phyloP scores from a whole-genome alignment of 2,329 filamentous ascomycete species.

The Elsinoe fawcettii region DNA sequence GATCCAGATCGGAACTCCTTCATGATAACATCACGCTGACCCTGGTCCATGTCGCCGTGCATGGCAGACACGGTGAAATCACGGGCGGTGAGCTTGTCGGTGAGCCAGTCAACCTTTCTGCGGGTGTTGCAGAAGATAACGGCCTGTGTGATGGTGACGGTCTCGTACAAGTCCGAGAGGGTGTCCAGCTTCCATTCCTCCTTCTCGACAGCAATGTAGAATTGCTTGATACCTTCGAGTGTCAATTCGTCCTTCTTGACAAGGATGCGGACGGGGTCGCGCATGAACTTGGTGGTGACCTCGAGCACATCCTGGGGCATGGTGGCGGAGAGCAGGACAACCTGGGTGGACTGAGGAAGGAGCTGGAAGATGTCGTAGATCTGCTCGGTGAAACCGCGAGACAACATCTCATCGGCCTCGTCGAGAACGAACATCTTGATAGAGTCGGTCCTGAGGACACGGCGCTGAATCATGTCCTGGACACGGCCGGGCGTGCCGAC shows the following conservation, averaged over 20 bases:
- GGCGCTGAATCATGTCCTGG: conserved; percentile 98
- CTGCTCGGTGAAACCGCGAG: conserved; percentile 98
- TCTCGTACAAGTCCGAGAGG: conserved; percentile 97
- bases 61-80: conserved; percentile 99
- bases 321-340: conserved; percentile 94
- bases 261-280: conserved; percentile 94
- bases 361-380: conserved; percentile 99
- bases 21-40: conserved; percentile 98
- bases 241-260: conserved; percentile 99
- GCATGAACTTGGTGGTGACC: conserved; percentile 99
- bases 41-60: conserved; percentile 99
- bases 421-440: conserved; percentile 99
- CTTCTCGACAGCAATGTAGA: conserved; percentile 99
- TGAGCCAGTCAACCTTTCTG: conserved; percentile 99
- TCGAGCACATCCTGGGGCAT: conserved; percentile 99
- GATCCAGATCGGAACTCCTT: conserved; percentile 99
- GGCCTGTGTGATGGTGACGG: conserved; percentile 97
- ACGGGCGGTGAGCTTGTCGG: conserved; percentile 95
- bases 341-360: conserved; percentile 94
- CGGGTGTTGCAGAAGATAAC: conserved; percentile 99
- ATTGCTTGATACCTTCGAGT: conserved; percentile 99
- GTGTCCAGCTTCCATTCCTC: conserved; percentile 99
- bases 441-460: conserved; percentile 89
- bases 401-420: conserved; percentile 99
- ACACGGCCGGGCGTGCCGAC: conserved; percentile 98